A percentile compares a stretch with the other conserved stretches of the same genome.
Conservation (phyloP, 768 basidiomycete species). For the Leucocoprinus birnbaumii region DNA sequence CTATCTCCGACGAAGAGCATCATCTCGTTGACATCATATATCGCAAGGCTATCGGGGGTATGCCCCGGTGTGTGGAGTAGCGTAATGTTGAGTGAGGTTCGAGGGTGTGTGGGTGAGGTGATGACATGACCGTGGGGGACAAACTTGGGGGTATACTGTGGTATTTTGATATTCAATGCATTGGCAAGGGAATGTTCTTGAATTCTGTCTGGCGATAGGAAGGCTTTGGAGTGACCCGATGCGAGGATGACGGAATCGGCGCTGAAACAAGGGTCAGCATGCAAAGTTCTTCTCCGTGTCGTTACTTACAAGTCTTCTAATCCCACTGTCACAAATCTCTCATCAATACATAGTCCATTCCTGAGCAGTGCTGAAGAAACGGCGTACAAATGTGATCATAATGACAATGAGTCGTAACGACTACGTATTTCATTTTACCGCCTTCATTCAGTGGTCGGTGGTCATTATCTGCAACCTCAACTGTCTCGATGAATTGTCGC, state of each 20-base stretch:
- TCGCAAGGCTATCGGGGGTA: conserved; percentile 54
- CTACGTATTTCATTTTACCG: conserved; percentile 39
- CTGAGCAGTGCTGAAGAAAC: background rate
- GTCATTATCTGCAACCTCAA: conserved; percentile 38
- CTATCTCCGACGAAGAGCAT: conserved; percentile 60
- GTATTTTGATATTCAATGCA: conserved; percentile 34
- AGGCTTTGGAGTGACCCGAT: conserved; percentile 43
- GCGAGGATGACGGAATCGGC: conserved; percentile 43
- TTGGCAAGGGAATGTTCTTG: conserved; percentile 46
- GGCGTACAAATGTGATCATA: conserved; percentile 56
- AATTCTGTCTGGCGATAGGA: conserved; percentile 37
- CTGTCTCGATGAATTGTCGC: conserved; percentile 47
- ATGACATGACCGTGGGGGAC: conserved; percentile 38
- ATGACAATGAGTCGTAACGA: conserved; percentile 52
- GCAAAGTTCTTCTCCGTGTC: background rate
- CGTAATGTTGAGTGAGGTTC: conserved; percentile 30
- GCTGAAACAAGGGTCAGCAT: conserved; percentile 17
- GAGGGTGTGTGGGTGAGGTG: conserved; percentile 17
- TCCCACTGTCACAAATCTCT: conserved; percentile 32
- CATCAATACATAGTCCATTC: background rate
- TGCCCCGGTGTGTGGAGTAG: conserved; percentile 58
- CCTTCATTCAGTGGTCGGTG: conserved; percentile 40
- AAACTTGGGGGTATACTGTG: conserved; percentile 44
- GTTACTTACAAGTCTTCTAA: conserved; percentile 43
- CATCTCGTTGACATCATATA: conserved; percentile 45